Base-by-base conservation (phyloP, 2,329 filamentous ascomycete species). In the Diaporthe nobilis region DNA sequence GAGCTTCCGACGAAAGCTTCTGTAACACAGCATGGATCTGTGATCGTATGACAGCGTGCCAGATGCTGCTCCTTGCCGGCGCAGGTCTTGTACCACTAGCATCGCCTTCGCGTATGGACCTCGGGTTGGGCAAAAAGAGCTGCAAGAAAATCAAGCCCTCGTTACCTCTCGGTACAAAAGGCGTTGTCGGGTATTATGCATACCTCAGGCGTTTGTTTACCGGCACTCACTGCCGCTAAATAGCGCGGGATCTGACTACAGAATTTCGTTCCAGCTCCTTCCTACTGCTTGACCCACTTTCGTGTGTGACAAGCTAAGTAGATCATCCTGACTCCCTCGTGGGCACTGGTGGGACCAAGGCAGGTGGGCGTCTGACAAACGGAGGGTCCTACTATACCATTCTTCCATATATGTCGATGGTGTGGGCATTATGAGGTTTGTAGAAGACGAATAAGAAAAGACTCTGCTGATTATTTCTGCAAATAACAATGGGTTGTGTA, bases 1-100 rank as follows among this genome's bases (percentile, higher is more conserved):
- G 34, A 17, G 13, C 13, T 22, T 42, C 65, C 34, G n/a, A 39
- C n/a, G n/a, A 25, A 37, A 22, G 47, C 34, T 70, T 55, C 49
- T 4, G 65, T 34, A 70, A n/a, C 65, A 70, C 65, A 55, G 12
- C 65, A 7, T 53, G 49, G n/a, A 53, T 42, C 49, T 53, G n/a
- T 53, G 49, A 15, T 55, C 49, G 65, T 70, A 55, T 70, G 49
- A 70, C 65, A 55, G 31, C 7, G 65, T 22, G 47, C 65, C 34
- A 70, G 65, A 70, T 70, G 34, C 65, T 70, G 65, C 49, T 22
- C 25, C 49, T 42, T 42, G 10, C 65, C 65, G 65, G 28, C 31
- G 65, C 49, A 55, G 22, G 65, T 39, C 34, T 70, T 55, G 65
- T 70, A 4, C 34, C 5, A 70, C 49, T 6, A 37, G 8, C 17